Conservation (phyloP, 2,329 filamentous ascomycete species). For the Cladosporium sp. region DNA sequence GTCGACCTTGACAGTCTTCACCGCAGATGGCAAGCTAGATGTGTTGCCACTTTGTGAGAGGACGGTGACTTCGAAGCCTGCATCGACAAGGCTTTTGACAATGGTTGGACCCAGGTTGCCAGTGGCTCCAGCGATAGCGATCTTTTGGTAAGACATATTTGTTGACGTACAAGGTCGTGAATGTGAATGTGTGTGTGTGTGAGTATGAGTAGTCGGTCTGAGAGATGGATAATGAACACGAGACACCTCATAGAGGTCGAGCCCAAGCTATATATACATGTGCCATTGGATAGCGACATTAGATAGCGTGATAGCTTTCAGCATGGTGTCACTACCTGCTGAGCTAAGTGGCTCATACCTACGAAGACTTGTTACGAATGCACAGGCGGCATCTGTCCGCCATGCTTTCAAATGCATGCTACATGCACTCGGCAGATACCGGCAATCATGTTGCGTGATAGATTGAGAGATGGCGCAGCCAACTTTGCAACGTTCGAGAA, state of each 20-base stretch:
- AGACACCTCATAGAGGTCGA: neutral
- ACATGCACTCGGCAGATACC: neutral
- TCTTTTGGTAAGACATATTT: slow-evolving; percentile 21
- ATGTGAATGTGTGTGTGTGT: neutral
- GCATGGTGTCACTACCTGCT: neutral
- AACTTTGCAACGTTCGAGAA: neutral
- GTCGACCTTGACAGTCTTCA: slow-evolving; percentile 35
- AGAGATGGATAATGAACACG: neutral
- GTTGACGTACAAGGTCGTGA: neutral
- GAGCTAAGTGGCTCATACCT: neutral
- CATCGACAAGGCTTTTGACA: slow-evolving; percentile 43
- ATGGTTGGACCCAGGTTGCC: slow-evolving; percentile 48
- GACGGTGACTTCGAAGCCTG: slow-evolving; percentile 38
- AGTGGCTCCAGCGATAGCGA: slow-evolving; percentile 37
- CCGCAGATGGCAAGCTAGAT: slow-evolving; percentile 30
- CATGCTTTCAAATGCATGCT: neutral
- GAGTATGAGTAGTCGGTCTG: neutral
- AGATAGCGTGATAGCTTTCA: neutral
- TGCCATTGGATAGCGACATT: neutral
- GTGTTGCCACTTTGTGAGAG: slow-evolving; percentile 32
- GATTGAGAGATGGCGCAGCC: neutral
- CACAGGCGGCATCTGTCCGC: neutral
- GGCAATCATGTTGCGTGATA: neutral
- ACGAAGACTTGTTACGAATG: neutral
- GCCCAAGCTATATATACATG: neutral